These are phyloP conservation scores for Lipomyces japonicus DNA, from an alignment of 805 yeast genomes.

Conservation along the genomic window DNA sequence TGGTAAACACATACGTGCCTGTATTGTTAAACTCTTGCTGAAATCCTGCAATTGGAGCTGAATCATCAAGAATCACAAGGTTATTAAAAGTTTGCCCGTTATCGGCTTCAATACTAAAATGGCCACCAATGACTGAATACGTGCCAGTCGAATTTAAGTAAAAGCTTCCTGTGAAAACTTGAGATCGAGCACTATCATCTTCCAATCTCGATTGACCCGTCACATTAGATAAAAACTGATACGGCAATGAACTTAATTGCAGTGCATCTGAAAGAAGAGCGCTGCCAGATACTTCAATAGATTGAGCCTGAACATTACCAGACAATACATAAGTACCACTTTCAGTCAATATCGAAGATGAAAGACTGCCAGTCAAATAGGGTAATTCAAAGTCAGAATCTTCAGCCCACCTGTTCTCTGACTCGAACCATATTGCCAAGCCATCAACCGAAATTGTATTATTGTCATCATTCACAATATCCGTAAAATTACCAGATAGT, in stretches of 20 bases:
- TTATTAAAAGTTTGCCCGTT: slow-evolving; percentile 31
- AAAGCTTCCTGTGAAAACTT: slow-evolving; percentile 40
- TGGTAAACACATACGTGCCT: slow-evolving; percentile 30
- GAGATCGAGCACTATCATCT: neutral
- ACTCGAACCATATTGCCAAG: slow-evolving; percentile 29
- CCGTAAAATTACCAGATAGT: slow-evolving; percentile 30
- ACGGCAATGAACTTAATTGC: slow-evolving; percentile 8
- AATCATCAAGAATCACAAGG: slow-evolving; percentile 35
- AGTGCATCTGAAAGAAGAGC: slow-evolving; percentile 2
- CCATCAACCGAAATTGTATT: slow-evolving; percentile 16
- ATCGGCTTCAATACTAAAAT: slow-evolving; percentile 37
- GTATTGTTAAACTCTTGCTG: slow-evolving; percentile 17
- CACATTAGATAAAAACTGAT: neutral
- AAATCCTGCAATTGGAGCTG: slow-evolving; percentile 30
- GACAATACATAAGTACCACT: slow-evolving; percentile 13
- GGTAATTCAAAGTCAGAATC: slow-evolving; percentile 12
- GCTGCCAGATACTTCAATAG: slow-evolving; percentile 16
- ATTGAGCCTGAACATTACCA: slow-evolving; percentile 13
- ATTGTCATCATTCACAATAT: slow-evolving; percentile 8
- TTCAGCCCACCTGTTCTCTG: slow-evolving; percentile 13
- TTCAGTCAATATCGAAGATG: slow-evolving; percentile 8
- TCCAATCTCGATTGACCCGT: neutral
- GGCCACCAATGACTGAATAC: slow-evolving; percentile 56
- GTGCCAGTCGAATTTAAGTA: slow-evolving; percentile 45
- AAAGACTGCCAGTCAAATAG: slow-evolving; percentile 13